phyloP scores from a whole-genome alignment of 371 early-diverging fungal species.

The Amoeboaphelidium protococcarum region DNA sequence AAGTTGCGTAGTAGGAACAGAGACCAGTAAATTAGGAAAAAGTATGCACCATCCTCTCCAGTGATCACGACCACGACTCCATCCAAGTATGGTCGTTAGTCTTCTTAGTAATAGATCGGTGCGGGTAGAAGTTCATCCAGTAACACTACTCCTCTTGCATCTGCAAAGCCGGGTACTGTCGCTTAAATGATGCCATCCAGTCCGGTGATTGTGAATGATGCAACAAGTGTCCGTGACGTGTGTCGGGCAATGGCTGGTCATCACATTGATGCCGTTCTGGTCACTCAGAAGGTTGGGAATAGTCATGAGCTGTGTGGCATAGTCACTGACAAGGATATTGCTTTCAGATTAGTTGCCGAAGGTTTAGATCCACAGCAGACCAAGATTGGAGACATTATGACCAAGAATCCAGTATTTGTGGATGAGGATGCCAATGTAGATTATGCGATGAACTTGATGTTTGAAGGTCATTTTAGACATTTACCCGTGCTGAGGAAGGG shows the following conservation, averaged over 20 bases:
- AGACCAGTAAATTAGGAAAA: no score
- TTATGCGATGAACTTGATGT: conserved; percentile 83
- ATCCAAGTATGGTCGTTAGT: no score
- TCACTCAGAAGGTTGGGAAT: conserved; percentile 45
- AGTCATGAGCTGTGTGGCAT: conserved; percentile 62
- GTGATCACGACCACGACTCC: no score
- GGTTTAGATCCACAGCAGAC: conserved; percentile 46
- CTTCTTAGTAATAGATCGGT: conserved; percentile 67
- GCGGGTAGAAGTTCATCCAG: conserved; percentile 36
- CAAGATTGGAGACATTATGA: conserved; percentile 64
- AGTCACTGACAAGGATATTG: conserved; percentile 65
- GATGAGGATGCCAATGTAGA: conserved; percentile 52
- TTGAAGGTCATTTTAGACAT: conserved; percentile 70
- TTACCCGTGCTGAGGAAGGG: conserved; percentile 67
- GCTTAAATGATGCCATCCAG: background rate
- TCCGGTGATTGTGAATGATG: background rate
- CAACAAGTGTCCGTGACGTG: conserved; percentile 44
- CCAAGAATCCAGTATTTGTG: conserved; percentile 60
- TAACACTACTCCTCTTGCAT: conserved; percentile 47
- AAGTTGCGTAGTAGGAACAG: no score
- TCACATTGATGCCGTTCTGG: conserved; percentile 73
- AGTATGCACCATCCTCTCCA: no score
- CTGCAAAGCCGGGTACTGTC: conserved; percentile 8
- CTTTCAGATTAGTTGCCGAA: conserved; percentile 63
- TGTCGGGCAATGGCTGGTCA: conserved; percentile 95